phyloP scores from a whole-genome alignment of 2,329 filamentous ascomycete genomes.

The Alternaria infectoria region DNA sequence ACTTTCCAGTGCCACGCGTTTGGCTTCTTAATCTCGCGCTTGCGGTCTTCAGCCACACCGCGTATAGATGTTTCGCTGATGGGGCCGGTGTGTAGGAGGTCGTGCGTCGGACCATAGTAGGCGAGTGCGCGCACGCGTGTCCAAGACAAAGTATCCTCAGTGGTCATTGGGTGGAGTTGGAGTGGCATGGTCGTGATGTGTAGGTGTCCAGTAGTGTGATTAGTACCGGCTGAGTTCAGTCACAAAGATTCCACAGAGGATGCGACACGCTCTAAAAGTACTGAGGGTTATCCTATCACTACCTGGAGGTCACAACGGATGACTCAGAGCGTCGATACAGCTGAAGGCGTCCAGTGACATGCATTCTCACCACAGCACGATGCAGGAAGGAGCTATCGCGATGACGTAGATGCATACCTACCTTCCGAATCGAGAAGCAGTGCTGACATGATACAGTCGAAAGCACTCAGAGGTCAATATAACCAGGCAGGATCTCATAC shows the following conservation, averaged over 20 bases:
- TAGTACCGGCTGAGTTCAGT: accelerated
- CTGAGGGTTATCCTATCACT: background rate
- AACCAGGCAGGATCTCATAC: background rate
- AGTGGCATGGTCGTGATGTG: conserved; percentile 29
- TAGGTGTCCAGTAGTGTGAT: background rate
- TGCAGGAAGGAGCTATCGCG: background rate
- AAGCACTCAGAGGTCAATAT: background rate
- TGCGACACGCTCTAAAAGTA: background rate
- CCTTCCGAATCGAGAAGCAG: background rate
- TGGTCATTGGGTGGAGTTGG: conserved; percentile 26
- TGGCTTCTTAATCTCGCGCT: conserved; percentile 26
- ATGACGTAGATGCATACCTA: background rate
- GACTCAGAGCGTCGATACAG: background rate
- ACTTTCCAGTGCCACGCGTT: conserved; percentile 42
- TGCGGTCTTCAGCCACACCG: conserved; percentile 30
- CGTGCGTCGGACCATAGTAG: conserved; percentile 40
- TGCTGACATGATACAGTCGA: background rate
- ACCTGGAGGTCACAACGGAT: background rate
- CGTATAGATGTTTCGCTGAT: conserved; percentile 35
- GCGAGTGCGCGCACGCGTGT: conserved; percentile 36
- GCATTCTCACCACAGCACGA: background rate
- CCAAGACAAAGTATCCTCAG: conserved; percentile 34
- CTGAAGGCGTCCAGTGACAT: background rate
- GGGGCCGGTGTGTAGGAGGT: conserved; percentile 30
- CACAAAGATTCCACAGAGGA: background rate